Evolutionary conservation across 1,284 basidiomycete species (phyloP), one percentile per base, ranked within the genome.

Genomic region (Coniferiporia sulphurascens): DNA sequence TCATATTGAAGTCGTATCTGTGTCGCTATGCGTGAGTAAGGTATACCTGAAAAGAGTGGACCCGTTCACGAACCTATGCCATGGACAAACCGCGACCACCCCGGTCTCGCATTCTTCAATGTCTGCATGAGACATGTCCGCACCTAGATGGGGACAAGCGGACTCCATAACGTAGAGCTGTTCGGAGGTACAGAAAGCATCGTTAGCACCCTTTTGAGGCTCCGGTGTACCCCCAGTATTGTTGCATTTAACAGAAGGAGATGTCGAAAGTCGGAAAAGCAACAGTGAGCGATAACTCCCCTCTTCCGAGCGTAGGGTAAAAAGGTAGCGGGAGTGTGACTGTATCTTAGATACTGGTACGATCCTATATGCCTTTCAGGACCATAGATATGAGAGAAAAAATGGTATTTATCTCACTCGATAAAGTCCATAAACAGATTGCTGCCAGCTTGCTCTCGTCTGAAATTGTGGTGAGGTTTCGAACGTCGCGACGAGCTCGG

Each of bases 111-210:
- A 84, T 61, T 89, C 87, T 66, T 91, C 87, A 13, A 89, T 86
- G 41, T 89, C 86, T 0, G 87, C 89, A 71, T 91, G 87, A 35
- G 87, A 89, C 68, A 93, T 79, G 54, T 93, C 90, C 4, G 90
- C 91, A 1, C 90, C 91, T 2, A 93, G 79, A 73, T 94, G 92
- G 0, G 91, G 91, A 68, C 92, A 93, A 9, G 81, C 82, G 7
- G 89, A 84, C 71, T 93, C 91, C 91, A 95, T 93, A 48, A 85
- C 87, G 69, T 92, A 93, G 8, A 91, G 75, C 67, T 90, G 86
- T 6, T 75, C 74, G 51, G 74, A 66, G 32, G 49, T 54, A 21
- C 43, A 34, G 34, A 8, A 41, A 5, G 41, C 44, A 35, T 66
- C 62, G 44, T 46, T 46, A 12, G 50, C 65, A 5, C 63, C 57